Conservation (phyloP, 345 rosid genomes). For the Sonneratia caseolaris region DNA sequence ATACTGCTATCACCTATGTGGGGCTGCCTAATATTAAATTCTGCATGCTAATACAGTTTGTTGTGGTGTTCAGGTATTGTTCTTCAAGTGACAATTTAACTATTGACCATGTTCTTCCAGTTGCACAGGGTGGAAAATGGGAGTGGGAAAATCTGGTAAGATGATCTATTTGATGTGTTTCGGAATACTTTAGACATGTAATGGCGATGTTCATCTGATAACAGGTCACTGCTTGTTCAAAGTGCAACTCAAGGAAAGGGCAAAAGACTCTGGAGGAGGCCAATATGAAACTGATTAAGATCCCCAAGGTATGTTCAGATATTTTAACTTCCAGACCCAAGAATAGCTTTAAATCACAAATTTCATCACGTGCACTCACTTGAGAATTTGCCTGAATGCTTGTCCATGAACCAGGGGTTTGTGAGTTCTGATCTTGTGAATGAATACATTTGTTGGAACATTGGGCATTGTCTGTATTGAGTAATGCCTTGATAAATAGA, state of each 20-base stretch:
- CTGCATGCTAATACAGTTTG: constrained; percentile 6
- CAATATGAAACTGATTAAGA: constrained; percentile 57
- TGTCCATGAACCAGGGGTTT: neutral
- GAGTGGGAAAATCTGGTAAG: constrained; percentile 88
- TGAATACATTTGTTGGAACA: neutral
- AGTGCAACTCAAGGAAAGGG: constrained; percentile 81
- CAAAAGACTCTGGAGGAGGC: constrained; percentile 67
- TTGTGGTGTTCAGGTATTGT: constrained; percentile 54
- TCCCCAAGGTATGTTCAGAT: constrained; percentile 49
- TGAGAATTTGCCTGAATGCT: neutral
- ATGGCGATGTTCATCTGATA: neutral
- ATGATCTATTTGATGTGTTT: neutral
- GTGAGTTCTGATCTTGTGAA: neutral
- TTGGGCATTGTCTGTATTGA: neutral
- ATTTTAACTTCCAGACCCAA: neutral
- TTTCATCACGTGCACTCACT: neutral
- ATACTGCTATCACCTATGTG: neutral
- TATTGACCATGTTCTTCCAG: constrained; percentile 79
- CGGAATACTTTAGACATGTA: neutral
- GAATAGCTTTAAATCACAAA: neutral
- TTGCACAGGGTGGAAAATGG: constrained; percentile 78
- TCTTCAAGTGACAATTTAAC: constrained; percentile 64
- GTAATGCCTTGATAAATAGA: neutral
- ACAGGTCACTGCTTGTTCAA: constrained; percentile 80
- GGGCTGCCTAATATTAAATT: neutral